Evolutionary conservation across 108 stramenopile species (phyloP), one percentile per base, ranked within the genome.

Genomic region (Nitzschia palea): DNA sequence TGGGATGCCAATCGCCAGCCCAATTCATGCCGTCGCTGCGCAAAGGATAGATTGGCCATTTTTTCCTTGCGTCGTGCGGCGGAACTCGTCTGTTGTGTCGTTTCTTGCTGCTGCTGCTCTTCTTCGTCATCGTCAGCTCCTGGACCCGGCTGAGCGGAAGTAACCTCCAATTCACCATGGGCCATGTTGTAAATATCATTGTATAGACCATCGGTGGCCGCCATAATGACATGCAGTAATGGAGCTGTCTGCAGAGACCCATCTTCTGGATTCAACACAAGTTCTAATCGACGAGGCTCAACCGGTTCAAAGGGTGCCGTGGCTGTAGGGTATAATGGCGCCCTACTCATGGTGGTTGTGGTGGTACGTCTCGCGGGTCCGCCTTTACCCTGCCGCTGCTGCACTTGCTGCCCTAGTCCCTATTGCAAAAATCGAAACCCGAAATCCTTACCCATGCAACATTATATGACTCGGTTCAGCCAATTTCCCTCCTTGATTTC

Each of bases 11-110:
- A 28, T 18, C 93, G 80, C 55, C 79, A 80, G 17, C 82, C 62
- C 34, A 95, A 71, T 78, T 91, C 90, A 67, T 95, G 93, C 2
- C 93, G 88, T 25, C 93, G 80, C 68, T 88, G 86, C 12, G 87
- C 81, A 73, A 91, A 95, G 51, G 86, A 86, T 18, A 95, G 69
- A 56, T 87, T 87, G 44, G 87, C 71, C 93, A 95, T 81, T 59
- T 64, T 71, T 62, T 89, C 74, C 55, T 78, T 63, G 58, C 79
- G 60, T 32, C 51, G 10, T 37, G 44, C 23, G 44, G 9, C 54
- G 4, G 63, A 20, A 30, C 59, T 10, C 9, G 71, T 5, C 10
- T 62, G 2, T 18, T 67, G 43, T 31, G 57, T 33, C 1, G 55
- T 4, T 20, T 58, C 32, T 44, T 51, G 65, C 1, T 37, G 68